Evolutionary conservation across 1,139 yeast species (phyloP).

Genomic region (Kazachstania sp.): DNA sequence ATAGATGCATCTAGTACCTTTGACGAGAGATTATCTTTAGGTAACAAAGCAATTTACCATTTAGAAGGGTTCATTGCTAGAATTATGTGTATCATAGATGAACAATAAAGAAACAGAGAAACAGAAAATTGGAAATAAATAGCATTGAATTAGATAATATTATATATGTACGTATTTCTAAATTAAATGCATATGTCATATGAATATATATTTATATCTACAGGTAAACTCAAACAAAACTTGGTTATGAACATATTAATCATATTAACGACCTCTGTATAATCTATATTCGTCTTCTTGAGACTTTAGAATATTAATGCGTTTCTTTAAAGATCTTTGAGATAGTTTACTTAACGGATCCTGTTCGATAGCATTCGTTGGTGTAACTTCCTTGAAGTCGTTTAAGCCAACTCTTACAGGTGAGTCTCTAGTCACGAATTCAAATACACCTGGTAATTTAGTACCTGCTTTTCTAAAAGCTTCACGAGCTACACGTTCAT

Average conservation of each 20-base stretch:
- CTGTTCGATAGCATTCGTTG: conserved; percentile 13
- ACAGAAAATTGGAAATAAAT: background rate
- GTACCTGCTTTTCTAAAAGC: conserved; percentile 88
- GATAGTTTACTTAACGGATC: conserved; percentile 33
- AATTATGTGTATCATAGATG: conserved; percentile 45
- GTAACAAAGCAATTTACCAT: conserved; percentile 85
- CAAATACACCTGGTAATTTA: conserved; percentile 87
- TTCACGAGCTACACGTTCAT: conserved; percentile 84
- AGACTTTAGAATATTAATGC: conserved; percentile 42
- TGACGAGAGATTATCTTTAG: conserved; percentile 82
- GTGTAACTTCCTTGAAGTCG: conserved; percentile 36
- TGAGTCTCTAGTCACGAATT: conserved; percentile 62
- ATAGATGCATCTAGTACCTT: conserved; percentile 65
- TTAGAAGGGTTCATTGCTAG: conserved; percentile 89
- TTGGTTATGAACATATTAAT: background rate
- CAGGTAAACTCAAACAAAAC: conserved; percentile 3
- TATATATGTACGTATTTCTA: background rate
- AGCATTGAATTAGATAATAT: background rate
- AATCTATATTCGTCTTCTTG: conserved; percentile 44
- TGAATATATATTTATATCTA: conserved; percentile 3
- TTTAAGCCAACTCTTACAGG: conserved; percentile 66
- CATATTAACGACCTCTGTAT: conserved; percentile 48
- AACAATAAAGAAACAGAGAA: background rate
- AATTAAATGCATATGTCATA: background rate
- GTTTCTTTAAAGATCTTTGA: conserved; percentile 58